Percentiles rank a stretch among this genome's conserved stretches.
phyloP scores from a whole-genome alignment of 1,284 basidiomycete species.

The Waitea zeae region DNA sequence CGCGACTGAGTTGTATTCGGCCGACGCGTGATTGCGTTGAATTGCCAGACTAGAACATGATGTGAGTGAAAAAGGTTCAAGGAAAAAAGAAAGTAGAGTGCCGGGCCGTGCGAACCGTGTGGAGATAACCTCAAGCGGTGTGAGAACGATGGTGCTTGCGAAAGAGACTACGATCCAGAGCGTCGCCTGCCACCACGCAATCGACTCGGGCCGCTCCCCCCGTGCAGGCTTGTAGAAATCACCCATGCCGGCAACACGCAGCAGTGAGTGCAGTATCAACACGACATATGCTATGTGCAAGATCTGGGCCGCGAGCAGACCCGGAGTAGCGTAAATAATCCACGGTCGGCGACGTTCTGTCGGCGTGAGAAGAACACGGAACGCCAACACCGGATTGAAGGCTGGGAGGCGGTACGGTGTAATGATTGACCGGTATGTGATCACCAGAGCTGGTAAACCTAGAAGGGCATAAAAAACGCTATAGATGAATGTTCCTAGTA shows the following conservation, averaged over 20 bases:
- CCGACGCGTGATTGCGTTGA: constrained; percentile 65
- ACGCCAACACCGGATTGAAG: constrained; percentile 38
- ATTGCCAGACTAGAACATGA: constrained; percentile 71
- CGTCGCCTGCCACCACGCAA: constrained; percentile 23
- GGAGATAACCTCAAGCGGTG: constrained; percentile 72
- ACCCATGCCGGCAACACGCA: constrained; percentile 11
- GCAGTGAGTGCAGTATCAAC: constrained; percentile 48
- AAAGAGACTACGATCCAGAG: constrained; percentile 47
- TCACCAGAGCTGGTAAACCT: constrained; percentile 5
- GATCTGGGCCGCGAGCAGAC: constrained; percentile 54
- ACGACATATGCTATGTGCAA: constrained; percentile 52
- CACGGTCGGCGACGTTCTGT: constrained; percentile 70
- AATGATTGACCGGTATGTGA: constrained; percentile 77
- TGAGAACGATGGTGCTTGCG: constrained; percentile 44
- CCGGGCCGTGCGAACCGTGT: too few species aligned
- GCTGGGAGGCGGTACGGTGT: constrained; percentile 72
- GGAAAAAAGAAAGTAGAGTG: too few species aligned
- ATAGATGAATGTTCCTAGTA: constrained; percentile 26
- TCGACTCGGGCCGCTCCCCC: constrained; percentile 14
- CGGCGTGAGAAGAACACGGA: constrained; percentile 64
- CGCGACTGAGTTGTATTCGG: constrained; percentile 52
- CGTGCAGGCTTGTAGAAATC: too few species aligned
- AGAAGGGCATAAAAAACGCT: background rate
- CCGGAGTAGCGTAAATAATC: constrained; percentile 73
- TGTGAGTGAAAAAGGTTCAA: too few species aligned